Evolutionary conservation across 176 grass and related monocot genomes (phyloP).

Genomic region (Oropetium thomaeum): DNA sequence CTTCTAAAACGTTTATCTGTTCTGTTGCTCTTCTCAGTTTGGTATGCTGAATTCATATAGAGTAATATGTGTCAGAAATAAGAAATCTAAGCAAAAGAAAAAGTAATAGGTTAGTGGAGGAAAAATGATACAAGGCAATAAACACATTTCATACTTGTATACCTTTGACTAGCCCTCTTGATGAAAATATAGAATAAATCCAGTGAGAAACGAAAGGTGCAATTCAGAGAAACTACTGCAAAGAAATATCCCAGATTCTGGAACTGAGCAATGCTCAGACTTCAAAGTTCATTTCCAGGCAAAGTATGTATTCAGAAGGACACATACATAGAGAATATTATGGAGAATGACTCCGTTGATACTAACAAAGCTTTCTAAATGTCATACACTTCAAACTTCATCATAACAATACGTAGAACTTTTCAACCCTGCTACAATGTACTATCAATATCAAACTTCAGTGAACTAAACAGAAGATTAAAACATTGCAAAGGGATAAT

Average conservation of each 20-base stretch:
- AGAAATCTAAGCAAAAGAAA: not conserved
- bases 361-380: not conserved
- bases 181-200: constrained; percentile 14
- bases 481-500: constrained; percentile 8
- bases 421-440: not conserved
- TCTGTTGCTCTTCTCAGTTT: constrained; percentile 74
- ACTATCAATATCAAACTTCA: constrained; percentile 14
- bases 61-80: constrained; percentile 14
- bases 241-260: not conserved
- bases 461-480: not conserved
- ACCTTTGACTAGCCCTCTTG: not conserved
- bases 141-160: not conserved
- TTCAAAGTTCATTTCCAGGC: not conserved
- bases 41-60: constrained; percentile 46
- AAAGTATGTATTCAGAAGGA: not conserved
- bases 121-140: constrained; percentile 2
- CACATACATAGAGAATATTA: not conserved
- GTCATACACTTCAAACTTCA: not conserved
- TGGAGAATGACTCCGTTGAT: not conserved
- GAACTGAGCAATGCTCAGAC: not conserved
- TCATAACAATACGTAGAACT: not conserved
- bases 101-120: not conserved
- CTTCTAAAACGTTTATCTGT: constrained; percentile 69
- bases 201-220: not conserved
- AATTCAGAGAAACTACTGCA: not conserved